Percentiles rank a stretch among this genome's conserved stretches.
These are phyloP conservation scores for Thymus mandschuricus DNA, from an alignment of 257 asterid species.

Conservation along the genomic window DNA sequence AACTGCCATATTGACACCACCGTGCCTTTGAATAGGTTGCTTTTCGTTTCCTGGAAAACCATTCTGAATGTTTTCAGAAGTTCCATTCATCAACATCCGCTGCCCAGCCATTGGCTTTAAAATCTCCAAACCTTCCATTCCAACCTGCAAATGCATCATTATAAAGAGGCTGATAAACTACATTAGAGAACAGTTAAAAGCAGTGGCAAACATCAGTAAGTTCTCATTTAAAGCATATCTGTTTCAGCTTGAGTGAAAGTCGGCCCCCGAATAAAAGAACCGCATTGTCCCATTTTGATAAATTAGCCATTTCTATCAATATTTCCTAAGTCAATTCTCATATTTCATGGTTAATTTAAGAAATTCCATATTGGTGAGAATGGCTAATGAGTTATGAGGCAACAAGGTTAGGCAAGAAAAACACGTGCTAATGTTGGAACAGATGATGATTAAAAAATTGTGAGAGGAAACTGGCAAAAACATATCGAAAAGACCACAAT, in stretches of 20 bases:
- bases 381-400: background rate
- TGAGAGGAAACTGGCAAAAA: background rate
- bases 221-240: background rate
- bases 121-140: conserved; percentile 84
- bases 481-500: conserved; percentile 19
- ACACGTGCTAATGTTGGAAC: background rate
- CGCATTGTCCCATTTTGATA: too few relatives aligned
- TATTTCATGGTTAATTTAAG: conserved; percentile 22
- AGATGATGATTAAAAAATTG: too few relatives aligned
- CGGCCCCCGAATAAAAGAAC: background rate
- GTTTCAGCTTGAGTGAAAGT: background rate
- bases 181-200: conserved; percentile 8
- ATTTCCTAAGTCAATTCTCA: background rate
- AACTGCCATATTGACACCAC: conserved; percentile 71
- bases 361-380: conserved; percentile 4
- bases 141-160: conserved; percentile 64
- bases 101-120: conserved; percentile 67
- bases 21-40: conserved; percentile 44
- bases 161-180: conserved; percentile 20
- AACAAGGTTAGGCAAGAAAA: conserved; percentile 4
- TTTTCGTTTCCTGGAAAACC: conserved; percentile 50
- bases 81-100: conserved; percentile 44
- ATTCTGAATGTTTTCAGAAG: conserved; percentile 45
- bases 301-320: background rate
- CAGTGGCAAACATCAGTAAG: conserved; percentile 14